phyloP scores from a whole-genome alignment of 345 rosid genomes.

The Eucalyptus regnans region DNA sequence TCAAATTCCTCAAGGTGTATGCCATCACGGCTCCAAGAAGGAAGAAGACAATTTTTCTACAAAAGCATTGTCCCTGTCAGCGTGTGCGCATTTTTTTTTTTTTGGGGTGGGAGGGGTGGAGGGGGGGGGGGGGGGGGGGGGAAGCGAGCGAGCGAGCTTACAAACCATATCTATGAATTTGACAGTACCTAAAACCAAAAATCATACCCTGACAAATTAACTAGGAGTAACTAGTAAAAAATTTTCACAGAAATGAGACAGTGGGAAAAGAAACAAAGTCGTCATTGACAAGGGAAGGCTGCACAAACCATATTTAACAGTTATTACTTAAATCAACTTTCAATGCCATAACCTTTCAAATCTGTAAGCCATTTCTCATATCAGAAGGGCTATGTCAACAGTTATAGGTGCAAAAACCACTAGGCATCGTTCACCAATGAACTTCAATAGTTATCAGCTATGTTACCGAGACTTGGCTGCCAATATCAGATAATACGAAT shows the following conservation, averaged over 20 bases:
- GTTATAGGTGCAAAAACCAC: background rate
- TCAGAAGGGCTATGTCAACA: background rate
- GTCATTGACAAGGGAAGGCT: background rate
- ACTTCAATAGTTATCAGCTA: background rate
- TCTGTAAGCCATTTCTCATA: background rate
- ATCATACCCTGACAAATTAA: background rate
- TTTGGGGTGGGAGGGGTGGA: fast-evolving
- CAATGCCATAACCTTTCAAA: background rate
- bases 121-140: too few species aligned
- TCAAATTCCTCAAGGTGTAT: background rate
- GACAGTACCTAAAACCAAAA: background rate
- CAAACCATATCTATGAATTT: background rate
- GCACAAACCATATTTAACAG: background rate
- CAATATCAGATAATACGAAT: background rate
- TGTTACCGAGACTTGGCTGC: background rate
- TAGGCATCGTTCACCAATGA: background rate
- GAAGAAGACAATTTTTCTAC: background rate
- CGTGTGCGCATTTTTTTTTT: too few species aligned
- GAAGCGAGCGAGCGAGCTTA: background rate
- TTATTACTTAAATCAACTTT: background rate
- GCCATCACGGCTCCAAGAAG: background rate
- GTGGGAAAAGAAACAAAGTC: background rate
- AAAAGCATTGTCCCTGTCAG: background rate
- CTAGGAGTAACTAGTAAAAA: background rate
- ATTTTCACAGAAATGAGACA: background rate